These are phyloP conservation scores for Collybiopsis luxurians DNA, from an alignment of 768 basidiomycete genomes.

Conservation along the genomic window DNA sequence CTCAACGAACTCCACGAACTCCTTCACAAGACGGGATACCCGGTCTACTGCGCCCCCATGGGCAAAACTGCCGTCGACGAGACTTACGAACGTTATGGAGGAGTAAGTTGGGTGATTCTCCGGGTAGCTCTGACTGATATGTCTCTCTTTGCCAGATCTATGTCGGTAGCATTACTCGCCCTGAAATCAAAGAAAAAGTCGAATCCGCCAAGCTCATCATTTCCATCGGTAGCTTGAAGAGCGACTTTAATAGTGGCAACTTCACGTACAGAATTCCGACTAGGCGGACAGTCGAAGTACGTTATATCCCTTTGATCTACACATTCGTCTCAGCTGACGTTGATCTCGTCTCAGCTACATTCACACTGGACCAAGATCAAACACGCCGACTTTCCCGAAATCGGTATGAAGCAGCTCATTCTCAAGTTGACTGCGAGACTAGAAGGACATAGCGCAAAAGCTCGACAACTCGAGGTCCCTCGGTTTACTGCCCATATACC, in stretches of 20 bases:
- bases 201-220: conserved; percentile 75
- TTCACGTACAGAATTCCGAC: conserved; percentile 74
- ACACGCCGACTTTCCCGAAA: conserved; percentile 57
- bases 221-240: conserved; percentile 66
- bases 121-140: background rate
- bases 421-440: conserved; percentile 65
- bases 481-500: conserved; percentile 43
- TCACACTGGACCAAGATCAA: conserved; percentile 68
- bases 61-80: conserved; percentile 80
- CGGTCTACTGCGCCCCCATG: conserved; percentile 77
- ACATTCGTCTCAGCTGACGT: background rate
- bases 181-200: conserved; percentile 65
- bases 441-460: conserved; percentile 34
- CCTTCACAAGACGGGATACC: conserved; percentile 60
- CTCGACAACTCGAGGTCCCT: conserved; percentile 46
- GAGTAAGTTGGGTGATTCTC: conserved; percentile 46
- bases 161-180: conserved; percentile 67
- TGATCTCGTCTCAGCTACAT: conserved; percentile 52
- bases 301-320: background rate
- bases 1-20: conserved; percentile 62
- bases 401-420: conserved; percentile 78
- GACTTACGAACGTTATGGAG: conserved; percentile 70
- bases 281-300: conserved; percentile 60
- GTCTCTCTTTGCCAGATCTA: conserved; percentile 51
- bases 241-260: conserved; percentile 88